A percentile compares a stretch with the other conserved stretches of the same genome.
Conservation (phyloP, 2,329 filamentous ascomycete species). For the Eutypa lata region DNA sequence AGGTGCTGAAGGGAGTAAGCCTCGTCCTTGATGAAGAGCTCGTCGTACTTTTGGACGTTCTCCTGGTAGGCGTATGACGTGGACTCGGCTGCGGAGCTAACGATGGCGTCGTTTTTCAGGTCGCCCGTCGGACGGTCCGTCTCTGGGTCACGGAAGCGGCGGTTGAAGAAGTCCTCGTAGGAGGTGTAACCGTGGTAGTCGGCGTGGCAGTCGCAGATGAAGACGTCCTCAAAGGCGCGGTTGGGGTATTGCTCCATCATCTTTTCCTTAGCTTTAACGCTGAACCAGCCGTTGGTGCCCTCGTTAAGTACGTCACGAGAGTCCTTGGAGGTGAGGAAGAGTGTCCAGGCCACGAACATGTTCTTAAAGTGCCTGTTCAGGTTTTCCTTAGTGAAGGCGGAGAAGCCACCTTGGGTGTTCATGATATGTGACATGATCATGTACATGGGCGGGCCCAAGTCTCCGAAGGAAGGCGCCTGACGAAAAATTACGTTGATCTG, state of each 20-base stretch:
- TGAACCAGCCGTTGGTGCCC: neutral
- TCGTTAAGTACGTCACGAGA: neutral
- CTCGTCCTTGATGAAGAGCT: neutral
- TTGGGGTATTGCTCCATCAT: neutral
- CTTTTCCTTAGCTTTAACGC: neutral
- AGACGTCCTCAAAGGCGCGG: neutral
- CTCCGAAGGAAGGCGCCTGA: neutral
- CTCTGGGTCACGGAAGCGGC: neutral
- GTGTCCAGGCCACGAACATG: neutral
- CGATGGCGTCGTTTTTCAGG: neutral
- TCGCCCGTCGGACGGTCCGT: neutral
- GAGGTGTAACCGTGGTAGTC: neutral
- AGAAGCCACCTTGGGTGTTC: neutral
- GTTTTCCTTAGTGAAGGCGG: neutral
- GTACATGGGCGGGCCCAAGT: neutral
- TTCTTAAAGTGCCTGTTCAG: neutral
- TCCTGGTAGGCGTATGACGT: neutral
- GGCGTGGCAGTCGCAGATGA: neutral
- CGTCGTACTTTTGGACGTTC: neutral
- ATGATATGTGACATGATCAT: neutral
- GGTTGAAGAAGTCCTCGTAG: neutral
- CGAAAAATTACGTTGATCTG: neutral
- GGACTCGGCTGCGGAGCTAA: neutral
- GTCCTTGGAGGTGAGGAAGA: neutral
- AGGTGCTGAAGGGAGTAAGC: neutral